Conservation (phyloP, 257 asterid genomes). For the Nicotiana knightiana region DNA sequence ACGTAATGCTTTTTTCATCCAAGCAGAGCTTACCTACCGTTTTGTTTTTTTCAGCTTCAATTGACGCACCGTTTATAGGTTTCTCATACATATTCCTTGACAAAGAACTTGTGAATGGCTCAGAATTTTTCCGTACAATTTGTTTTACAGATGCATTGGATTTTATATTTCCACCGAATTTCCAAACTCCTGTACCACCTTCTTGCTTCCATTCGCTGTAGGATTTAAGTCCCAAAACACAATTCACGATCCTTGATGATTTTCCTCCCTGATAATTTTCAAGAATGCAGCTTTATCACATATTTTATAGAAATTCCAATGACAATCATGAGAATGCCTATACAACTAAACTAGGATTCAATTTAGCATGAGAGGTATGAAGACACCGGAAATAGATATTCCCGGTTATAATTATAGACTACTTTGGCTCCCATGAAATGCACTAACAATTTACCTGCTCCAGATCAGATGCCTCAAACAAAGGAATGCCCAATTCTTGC, state of each 20-base stretch:
- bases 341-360: not conserved
- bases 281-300: not conserved
- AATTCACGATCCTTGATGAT: conserved; percentile 82
- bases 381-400: not conserved
- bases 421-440: conserved; percentile 3
- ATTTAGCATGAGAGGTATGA: not conserved
- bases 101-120: conserved; percentile 69
- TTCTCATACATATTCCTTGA: conserved; percentile 55
- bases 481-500: conserved; percentile 86
- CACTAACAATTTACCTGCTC: conserved; percentile 55
- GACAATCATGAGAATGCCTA: not conserved
- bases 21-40: conserved; percentile 38
- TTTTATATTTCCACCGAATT: conserved; percentile 81
- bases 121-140: conserved; percentile 76
- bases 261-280: conserved; percentile 73
- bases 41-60: conserved; percentile 40
- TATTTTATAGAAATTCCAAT: not conserved
- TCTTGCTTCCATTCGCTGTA: conserved; percentile 74
- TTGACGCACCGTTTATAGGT: conserved; percentile 28
- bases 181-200: conserved; percentile 80
- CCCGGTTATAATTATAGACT: not conserved
- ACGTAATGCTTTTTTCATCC: not conserved
- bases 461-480: conserved; percentile 94
- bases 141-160: conserved; percentile 54
- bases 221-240: conserved; percentile 89